These are phyloP conservation scores for Rhizophagus clarus DNA, from an alignment of 192 early-diverging fungal species.

Conservation along the genomic window DNA sequence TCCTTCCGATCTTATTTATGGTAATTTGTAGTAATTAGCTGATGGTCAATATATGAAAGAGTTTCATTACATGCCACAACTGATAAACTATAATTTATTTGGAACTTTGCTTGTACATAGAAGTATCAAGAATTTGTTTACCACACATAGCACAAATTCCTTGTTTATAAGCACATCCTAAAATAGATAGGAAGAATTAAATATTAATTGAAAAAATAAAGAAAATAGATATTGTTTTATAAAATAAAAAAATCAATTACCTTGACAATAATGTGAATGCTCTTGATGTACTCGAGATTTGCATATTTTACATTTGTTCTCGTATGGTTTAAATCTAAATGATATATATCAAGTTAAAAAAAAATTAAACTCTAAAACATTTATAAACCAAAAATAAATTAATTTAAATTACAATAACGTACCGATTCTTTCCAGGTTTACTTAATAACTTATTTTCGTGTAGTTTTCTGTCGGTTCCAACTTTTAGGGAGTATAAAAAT, in stretches of 20 bases:
- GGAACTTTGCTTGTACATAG: constrained; percentile 59
- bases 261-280: constrained; percentile 64
- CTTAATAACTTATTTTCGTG: constrained; percentile 64
- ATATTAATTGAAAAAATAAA: too few relatives aligned
- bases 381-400: background rate
- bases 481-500: background rate
- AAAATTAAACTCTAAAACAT: background rate
- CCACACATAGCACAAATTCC: constrained; percentile 68
- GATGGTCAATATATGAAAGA: too few relatives aligned
- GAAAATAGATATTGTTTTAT: background rate
- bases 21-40: too few relatives aligned
- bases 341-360: constrained; percentile 2
- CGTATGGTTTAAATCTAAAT: constrained; percentile 57
- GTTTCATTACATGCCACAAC: too few relatives aligned
- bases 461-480: constrained; percentile 51
- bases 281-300: constrained; percentile 63
- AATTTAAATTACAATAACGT: background rate
- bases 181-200: background rate
- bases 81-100: constrained; percentile 39
- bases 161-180: constrained; percentile 62
- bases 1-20: too few relatives aligned
- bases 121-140: constrained; percentile 56
- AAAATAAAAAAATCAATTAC: constrained; percentile 37
- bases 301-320: constrained; percentile 62
- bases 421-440: constrained; percentile 54